Evolutionary conservation across 1,284 basidiomycete species (phyloP).

Genomic region (Neotropicomus parvogracilis): DNA sequence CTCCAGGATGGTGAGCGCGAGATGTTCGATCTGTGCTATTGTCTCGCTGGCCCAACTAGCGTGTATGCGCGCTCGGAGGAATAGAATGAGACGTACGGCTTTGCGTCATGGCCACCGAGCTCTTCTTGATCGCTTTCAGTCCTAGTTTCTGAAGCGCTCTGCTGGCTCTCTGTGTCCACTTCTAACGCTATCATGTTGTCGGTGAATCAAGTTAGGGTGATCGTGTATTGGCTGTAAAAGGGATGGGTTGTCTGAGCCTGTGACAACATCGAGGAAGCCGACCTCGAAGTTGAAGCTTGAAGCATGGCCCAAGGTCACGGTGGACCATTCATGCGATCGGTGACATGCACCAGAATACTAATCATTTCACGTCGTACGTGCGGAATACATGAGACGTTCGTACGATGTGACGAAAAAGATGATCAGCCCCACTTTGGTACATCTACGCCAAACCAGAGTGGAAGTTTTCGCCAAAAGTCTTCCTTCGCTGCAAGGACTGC

Average conservation of each 20-base stretch:
- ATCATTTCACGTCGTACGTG: slow-evolving; percentile 1
- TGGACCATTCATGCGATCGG: no score
- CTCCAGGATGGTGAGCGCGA: slow-evolving; percentile 50
- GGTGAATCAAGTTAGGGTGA: neutral
- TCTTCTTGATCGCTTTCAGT: slow-evolving; percentile 18
- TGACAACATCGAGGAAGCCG: slow-evolving; percentile 1
- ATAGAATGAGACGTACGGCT: slow-evolving; percentile 5
- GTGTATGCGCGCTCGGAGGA: slow-evolving; percentile 20
- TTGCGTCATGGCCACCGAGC: neutral
- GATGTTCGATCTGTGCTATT: slow-evolving; percentile 44
- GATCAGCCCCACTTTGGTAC: slow-evolving; percentile 47
- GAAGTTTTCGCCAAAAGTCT: slow-evolving; percentile 61
- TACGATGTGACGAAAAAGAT: slow-evolving; percentile 6
- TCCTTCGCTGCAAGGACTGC: slow-evolving; percentile 55
- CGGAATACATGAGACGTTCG: slow-evolving; percentile 16
- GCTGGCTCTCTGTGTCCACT: neutral
- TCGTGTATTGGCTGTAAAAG: no score
- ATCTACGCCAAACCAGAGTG: slow-evolving; percentile 62
- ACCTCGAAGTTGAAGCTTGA: no score
- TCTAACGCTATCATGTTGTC: slow-evolving; percentile 4
- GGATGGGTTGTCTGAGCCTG: neutral
- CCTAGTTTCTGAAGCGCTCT: neutral
- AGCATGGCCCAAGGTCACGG: no score
- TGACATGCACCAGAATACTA: slow-evolving; percentile 1
- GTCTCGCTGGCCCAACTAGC: slow-evolving; percentile 24